phyloP scores from a whole-genome alignment of 2,329 filamentous ascomycete genomes.

The Ceratocystis cacaofunesta region DNA sequence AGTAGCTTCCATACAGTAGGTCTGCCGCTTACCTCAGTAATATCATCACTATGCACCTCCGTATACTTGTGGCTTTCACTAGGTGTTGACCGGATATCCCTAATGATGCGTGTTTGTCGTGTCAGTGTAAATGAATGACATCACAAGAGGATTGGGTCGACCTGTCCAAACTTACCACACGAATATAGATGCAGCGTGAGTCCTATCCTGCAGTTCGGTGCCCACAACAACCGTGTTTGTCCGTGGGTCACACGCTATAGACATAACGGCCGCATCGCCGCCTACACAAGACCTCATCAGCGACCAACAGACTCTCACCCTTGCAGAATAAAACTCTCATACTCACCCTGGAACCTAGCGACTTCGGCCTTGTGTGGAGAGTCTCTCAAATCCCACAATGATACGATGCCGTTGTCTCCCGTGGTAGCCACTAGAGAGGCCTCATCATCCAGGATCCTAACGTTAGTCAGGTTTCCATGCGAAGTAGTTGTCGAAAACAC shows the following conservation, averaged over 20 bases:
- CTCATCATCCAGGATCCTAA: slow-evolving; percentile 39
- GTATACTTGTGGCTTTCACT: slow-evolving; percentile 39
- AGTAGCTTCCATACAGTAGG: background rate
- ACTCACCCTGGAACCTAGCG: slow-evolving; percentile 31
- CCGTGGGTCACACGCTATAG: slow-evolving; percentile 44
- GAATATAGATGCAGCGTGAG: slow-evolving; percentile 44
- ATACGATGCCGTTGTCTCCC: slow-evolving; percentile 55
- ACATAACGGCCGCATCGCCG: slow-evolving; percentile 37
- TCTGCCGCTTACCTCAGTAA: slow-evolving; percentile 34
- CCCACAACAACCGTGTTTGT: slow-evolving; percentile 53
- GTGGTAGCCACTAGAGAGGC: slow-evolving; percentile 49
- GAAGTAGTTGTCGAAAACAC: slow-evolving; percentile 27
- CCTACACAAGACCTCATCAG: slow-evolving; percentile 6
- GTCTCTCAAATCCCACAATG: slow-evolving; percentile 49
- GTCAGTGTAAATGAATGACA: background rate
- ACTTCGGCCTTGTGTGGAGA: slow-evolving; percentile 28
- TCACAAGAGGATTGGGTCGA: background rate
- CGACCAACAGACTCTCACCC: background rate
- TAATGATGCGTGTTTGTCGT: slow-evolving; percentile 20
- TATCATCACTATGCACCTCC: slow-evolving; percentile 53
- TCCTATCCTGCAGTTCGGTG: slow-evolving; percentile 53
- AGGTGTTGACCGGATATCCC: slow-evolving; percentile 42
- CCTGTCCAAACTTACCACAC: slow-evolving; percentile 36
- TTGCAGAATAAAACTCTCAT: background rate
- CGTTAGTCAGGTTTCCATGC: slow-evolving; percentile 49